These are phyloP conservation scores for Jamesozyma spencerorum DNA, from an alignment of 805 yeast species.

Conservation along the genomic window DNA sequence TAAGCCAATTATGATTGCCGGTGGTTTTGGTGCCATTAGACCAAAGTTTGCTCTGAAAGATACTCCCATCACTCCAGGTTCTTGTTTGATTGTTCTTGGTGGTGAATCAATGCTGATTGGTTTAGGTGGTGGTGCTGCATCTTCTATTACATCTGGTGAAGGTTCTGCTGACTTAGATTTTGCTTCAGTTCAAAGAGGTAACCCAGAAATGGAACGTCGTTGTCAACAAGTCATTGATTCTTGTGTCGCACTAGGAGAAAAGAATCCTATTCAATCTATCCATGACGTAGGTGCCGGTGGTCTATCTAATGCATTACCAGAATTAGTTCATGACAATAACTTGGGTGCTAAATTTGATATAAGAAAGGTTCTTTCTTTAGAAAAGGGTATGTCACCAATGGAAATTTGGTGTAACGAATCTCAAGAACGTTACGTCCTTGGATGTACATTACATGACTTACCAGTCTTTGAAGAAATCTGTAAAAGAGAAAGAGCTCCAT, in stretches of 20 bases:
- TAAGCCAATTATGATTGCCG: conserved; percentile 98
- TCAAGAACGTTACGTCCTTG: conserved; percentile 94
- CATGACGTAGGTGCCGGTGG: conserved; percentile 99
- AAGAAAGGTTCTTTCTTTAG: conserved; percentile 80
- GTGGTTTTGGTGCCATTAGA: conserved; percentile 96
- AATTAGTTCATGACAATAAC: conserved; percentile 92
- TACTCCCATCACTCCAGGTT: conserved; percentile 81
- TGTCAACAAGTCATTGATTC: conserved; percentile 97
- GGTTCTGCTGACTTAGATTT: conserved; percentile 94
- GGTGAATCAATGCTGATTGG: conserved; percentile 98
- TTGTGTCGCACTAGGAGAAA: conserved; percentile 72
- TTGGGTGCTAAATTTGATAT: conserved; percentile 90
- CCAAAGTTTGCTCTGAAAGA: conserved; percentile 87
- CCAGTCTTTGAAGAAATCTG: conserved; percentile 68
- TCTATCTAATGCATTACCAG: conserved; percentile 92
- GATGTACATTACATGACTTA: conserved; percentile 74
- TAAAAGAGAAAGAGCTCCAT: conserved; percentile 92
- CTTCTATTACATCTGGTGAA: conserved; percentile 91
- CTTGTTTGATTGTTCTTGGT: conserved; percentile 86
- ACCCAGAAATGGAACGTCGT: conserved; percentile 98
- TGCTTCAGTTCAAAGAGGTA: conserved; percentile 98
- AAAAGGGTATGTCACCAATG: conserved; percentile 98
- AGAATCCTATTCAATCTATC: conserved; percentile 81
- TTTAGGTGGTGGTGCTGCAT: conserved; percentile 99
- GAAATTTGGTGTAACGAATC: conserved; percentile 99